These are phyloP conservation scores for Aureobasidium namibiae DNA, from an alignment of 2,329 filamentous ascomycete species.

Conservation along the genomic window DNA sequence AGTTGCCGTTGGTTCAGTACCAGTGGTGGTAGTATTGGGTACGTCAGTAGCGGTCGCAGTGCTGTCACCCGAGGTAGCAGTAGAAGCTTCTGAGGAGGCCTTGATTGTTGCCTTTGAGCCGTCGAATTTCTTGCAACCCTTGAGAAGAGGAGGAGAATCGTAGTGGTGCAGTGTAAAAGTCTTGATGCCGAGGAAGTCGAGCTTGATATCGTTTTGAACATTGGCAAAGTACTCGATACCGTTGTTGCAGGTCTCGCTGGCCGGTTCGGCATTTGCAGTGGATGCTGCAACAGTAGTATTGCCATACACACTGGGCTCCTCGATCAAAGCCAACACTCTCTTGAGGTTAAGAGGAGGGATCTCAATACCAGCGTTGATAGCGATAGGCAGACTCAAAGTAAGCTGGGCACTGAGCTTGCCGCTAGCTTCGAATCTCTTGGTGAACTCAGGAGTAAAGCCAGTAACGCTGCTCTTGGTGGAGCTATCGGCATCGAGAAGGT, in stretches of 20 bases:
- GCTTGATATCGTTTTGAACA: slow-evolving; percentile 9
- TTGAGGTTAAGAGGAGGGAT: not conserved
- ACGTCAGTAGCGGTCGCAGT: not conserved
- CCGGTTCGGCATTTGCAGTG: not conserved
- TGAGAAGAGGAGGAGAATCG: not conserved
- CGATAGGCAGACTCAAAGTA: not conserved
- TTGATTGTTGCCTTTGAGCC: not conserved
- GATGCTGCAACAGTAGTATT: slow-evolving; percentile 2
- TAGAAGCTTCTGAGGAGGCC: not conserved
- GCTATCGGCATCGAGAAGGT: not conserved
- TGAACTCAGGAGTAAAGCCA: not conserved
- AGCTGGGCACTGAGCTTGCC: not conserved
- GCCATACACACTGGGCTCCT: slow-evolving; percentile 6
- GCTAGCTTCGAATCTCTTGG: slow-evolving; percentile 6
- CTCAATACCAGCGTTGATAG: slow-evolving; percentile 4
- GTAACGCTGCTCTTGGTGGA: not conserved
- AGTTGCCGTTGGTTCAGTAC: not conserved
- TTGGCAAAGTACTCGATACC: slow-evolving; percentile 8
- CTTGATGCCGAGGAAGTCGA: slow-evolving; percentile 5
- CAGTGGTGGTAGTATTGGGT: not conserved
- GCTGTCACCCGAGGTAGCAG: not conserved
- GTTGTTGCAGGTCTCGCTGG: slow-evolving; percentile 7
- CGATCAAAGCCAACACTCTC: not conserved
- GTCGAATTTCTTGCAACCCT: not conserved
- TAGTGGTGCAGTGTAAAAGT: slow-evolving; percentile 9